Evolutionary conservation across 2,329 filamentous ascomycete species (phyloP).

Genomic region (Ophiostoma ulmi): DNA sequence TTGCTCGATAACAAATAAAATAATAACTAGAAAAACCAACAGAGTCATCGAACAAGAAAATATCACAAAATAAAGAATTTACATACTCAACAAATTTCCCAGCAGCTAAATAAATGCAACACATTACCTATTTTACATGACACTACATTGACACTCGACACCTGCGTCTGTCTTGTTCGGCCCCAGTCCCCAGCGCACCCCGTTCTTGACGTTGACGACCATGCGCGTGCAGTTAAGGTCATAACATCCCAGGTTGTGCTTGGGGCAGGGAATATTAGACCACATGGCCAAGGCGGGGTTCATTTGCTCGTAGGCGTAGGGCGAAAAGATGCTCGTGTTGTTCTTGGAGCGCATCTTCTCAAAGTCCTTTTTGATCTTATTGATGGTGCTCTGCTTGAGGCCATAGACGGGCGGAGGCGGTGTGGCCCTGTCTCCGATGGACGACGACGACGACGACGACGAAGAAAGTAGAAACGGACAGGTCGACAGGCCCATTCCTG

Average conservation of each 20-base stretch:
- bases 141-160: slow-evolving; percentile 35
- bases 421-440: slow-evolving; percentile 35
- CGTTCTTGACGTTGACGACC: slow-evolving; percentile 41
- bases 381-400: neutral
- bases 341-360: neutral
- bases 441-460: neutral
- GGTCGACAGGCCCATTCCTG: slow-evolving; percentile 46
- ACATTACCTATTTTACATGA: slow-evolving; percentile 34
- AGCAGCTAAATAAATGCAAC: neutral
- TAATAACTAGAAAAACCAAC: neutral
- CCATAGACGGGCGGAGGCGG: slow-evolving; percentile 18
- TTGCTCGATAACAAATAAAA: neutral
- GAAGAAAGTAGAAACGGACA: slow-evolving; percentile 40
- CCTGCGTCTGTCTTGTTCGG: slow-evolving; percentile 38
- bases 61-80: too few species aligned
- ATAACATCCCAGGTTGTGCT: slow-evolving; percentile 42
- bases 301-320: neutral
- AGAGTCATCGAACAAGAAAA: neutral
- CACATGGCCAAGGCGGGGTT: neutral
- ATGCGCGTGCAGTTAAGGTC: slow-evolving; percentile 46
- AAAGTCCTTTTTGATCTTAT: neutral
- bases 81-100: slow-evolving; percentile 23
- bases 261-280: slow-evolving; percentile 38
- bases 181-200: slow-evolving; percentile 46
- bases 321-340: neutral